Evolutionary conservation across 129 eudicot genomes (phyloP).

Genomic region (Artemisia argyi): DNA sequence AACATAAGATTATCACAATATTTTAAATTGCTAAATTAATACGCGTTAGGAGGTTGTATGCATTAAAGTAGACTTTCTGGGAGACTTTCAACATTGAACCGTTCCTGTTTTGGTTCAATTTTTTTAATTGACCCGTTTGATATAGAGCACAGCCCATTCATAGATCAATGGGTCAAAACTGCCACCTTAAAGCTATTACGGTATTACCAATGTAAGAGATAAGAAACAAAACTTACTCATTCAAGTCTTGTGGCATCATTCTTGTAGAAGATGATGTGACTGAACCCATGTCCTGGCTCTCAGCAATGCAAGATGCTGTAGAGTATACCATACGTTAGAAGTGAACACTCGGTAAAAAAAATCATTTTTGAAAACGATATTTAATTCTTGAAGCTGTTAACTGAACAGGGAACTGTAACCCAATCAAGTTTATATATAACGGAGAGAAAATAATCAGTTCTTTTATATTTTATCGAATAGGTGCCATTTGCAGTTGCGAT

Average conservation of each 20-base stretch:
- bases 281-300: slow-evolving; percentile 66
- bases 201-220: background rate
- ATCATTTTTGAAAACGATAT: background rate
- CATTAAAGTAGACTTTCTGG: too few relatives aligned
- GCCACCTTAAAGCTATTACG: too few relatives aligned
- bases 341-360: background rate
- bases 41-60: too few relatives aligned
- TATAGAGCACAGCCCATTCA: too few relatives aligned
- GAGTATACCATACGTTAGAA: slow-evolving; percentile 18
- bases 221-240: slow-evolving; percentile 43
- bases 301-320: slow-evolving; percentile 65
- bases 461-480: background rate
- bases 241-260: slow-evolving; percentile 59
- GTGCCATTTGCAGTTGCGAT: background rate
- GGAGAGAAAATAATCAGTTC: background rate
- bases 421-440: background rate
- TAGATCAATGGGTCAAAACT: too few relatives aligned
- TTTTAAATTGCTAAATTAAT: too few relatives aligned
- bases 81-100: too few relatives aligned
- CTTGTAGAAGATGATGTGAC: slow-evolving; percentile 53
- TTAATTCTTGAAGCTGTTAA: background rate
- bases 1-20: too few relatives aligned
- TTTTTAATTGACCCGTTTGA: too few relatives aligned
- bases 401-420: too few relatives aligned
- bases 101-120: too few relatives aligned